Conservation (phyloP, 129 eudicot genomes). For the Helichrysum umbraculigerum region DNA sequence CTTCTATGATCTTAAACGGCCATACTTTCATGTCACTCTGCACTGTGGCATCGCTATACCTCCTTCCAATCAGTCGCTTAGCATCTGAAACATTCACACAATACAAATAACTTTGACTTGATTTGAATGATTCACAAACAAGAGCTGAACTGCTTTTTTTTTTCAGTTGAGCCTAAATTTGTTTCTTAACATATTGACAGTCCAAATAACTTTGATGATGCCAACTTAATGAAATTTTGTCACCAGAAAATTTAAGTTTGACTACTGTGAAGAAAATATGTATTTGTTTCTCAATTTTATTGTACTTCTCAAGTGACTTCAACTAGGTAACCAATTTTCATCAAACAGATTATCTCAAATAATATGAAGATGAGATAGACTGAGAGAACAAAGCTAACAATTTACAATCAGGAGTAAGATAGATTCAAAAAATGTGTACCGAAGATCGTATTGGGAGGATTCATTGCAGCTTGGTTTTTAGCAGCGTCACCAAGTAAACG, state of each 20-base stretch:
- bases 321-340: neutral
- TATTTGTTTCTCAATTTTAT: neutral
- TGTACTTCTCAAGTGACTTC: neutral
- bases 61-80: slow-evolving; percentile 56
- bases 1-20: slow-evolving; percentile 51
- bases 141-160: too few species aligned
- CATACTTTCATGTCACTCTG: slow-evolving; percentile 54
- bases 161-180: too few species aligned
- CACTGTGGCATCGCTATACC: slow-evolving; percentile 44
- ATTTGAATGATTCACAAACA: too few species aligned
- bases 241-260: neutral
- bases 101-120: neutral
- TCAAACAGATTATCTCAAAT: too few species aligned
- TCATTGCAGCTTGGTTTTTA: slow-evolving; percentile 1
- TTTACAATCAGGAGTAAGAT: neutral
- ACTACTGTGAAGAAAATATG: neutral
- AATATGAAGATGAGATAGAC: too few species aligned
- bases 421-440: neutral
- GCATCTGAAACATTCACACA: slow-evolving; percentile 21
- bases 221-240: too few species aligned
- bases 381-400: neutral
- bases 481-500: neutral
- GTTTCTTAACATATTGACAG: too few species aligned
- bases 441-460: slow-evolving; percentile 11
- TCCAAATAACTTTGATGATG: too few species aligned